A percentile compares a stretch with the other conserved stretches of the same genome.
phyloP scores from a whole-genome alignment of 495 filamentous ascomycete species.

The Achaetomiella virescens region DNA sequence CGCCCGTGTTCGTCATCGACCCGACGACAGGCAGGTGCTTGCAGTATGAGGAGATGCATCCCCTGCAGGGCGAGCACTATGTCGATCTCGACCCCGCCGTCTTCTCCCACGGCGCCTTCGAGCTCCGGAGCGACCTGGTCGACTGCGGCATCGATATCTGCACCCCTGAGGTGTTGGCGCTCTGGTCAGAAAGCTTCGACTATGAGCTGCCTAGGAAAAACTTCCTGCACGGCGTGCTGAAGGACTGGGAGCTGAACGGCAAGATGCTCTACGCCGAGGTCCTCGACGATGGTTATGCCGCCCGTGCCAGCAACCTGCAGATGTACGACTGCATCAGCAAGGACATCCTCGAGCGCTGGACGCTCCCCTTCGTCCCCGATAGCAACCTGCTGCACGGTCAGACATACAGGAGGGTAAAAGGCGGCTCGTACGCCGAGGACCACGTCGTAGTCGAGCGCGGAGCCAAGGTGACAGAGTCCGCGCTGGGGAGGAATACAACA shows the following conservation, averaged over 20 bases:
- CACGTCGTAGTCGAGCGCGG: slow-evolving; percentile 55
- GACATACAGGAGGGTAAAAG: slow-evolving; percentile 65
- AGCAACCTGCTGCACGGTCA: slow-evolving; percentile 75
- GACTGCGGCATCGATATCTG: slow-evolving; percentile 98
- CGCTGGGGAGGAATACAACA: slow-evolving; percentile 69
- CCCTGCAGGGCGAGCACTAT: slow-evolving; percentile 44
- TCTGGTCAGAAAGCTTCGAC: slow-evolving; percentile 98
- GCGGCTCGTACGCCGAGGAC: slow-evolving; percentile 64
- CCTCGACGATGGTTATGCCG: slow-evolving; percentile 70
- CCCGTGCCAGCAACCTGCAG: slow-evolving; percentile 74
- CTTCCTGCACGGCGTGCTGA: slow-evolving; percentile 85
- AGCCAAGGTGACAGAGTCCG: slow-evolving; percentile 47
- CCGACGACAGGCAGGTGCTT: slow-evolving; percentile 73
- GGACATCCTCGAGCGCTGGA: slow-evolving; percentile 82
- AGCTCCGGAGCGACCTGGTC: slow-evolving; percentile 79
- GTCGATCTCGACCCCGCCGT: slow-evolving; percentile 59
- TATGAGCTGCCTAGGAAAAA: slow-evolving; percentile 83
- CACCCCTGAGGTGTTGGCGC: slow-evolving; percentile 84
- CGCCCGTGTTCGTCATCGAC: slow-evolving; percentile 82
- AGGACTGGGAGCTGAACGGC: slow-evolving; percentile 93
- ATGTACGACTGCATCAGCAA: slow-evolving; percentile 87
- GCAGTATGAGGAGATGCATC: slow-evolving; percentile 78
- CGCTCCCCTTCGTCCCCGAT: slow-evolving; percentile 90
- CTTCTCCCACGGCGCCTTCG: slow-evolving; percentile 58
- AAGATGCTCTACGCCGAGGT: slow-evolving; percentile 94